A percentile compares a stretch with the other conserved stretches of the same genome.
Conservation (phyloP, 2,329 filamentous ascomycete species). For the Knufia fluminis region DNA sequence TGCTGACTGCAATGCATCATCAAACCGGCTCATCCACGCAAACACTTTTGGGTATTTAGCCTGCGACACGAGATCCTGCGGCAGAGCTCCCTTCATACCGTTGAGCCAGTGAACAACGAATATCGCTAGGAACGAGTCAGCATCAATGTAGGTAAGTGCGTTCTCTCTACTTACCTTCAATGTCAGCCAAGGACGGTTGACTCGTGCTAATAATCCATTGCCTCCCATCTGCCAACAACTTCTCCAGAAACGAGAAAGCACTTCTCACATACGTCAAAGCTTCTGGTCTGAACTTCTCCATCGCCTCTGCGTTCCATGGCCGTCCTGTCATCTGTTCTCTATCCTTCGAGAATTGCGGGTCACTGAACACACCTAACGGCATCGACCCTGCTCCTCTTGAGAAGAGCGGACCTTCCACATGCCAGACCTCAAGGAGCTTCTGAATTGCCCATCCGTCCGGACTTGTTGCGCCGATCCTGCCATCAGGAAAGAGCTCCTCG, state of each 20-base stretch:
- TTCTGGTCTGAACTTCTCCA: slow-evolving; percentile 42
- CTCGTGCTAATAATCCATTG: slow-evolving; percentile 52
- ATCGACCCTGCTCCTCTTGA: slow-evolving; percentile 44
- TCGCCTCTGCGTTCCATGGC: slow-evolving; percentile 32
- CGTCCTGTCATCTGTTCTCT: slow-evolving; percentile 38
- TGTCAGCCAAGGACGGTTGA: slow-evolving; percentile 52
- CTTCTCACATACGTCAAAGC: slow-evolving; percentile 47
- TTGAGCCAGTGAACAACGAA: slow-evolving; percentile 61
- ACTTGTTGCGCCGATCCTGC: slow-evolving; percentile 31
- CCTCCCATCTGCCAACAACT: slow-evolving; percentile 55
- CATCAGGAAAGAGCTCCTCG: slow-evolving; percentile 38
- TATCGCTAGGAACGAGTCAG: slow-evolving; percentile 33
- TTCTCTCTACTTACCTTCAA: slow-evolving; percentile 43
- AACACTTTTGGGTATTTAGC: slow-evolving; percentile 50
- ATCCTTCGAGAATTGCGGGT: slow-evolving; percentile 54
- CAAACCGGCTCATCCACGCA: slow-evolving; percentile 57
- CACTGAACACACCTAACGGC: slow-evolving; percentile 48
- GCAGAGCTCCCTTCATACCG: slow-evolving; percentile 47
- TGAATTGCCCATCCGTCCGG: slow-evolving; percentile 41
- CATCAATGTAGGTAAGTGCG: not conserved
- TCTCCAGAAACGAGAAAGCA: slow-evolving; percentile 52
- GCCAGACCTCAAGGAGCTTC: slow-evolving; percentile 48
- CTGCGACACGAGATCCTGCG: slow-evolving; percentile 43
- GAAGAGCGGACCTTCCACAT: slow-evolving; percentile 52
- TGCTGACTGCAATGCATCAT: slow-evolving; percentile 37